Evolutionary conservation across 2,329 filamentous ascomycete genomes (phyloP).

Genomic region (Arthrobotrys musiformis): DNA sequence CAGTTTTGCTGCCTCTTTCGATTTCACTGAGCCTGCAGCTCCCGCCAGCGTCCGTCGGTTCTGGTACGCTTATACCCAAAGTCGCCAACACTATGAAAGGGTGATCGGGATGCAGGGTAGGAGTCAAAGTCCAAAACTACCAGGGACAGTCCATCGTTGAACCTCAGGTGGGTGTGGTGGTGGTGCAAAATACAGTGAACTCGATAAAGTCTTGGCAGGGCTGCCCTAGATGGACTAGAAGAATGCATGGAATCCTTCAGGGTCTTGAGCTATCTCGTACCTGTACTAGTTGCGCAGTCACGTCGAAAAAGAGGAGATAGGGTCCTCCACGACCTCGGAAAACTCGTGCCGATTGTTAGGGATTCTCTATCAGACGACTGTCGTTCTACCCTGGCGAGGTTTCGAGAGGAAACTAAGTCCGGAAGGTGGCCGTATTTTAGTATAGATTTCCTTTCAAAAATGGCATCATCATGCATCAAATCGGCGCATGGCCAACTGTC

Average conservation of each 20-base stretch:
- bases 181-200: no score
- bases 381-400: background rate
- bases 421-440: background rate
- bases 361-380: background rate
- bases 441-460: slow-evolving; percentile 4
- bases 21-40: background rate
- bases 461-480: slow-evolving; percentile 51
- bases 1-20: background rate
- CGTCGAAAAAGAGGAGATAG: background rate
- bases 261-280: no score
- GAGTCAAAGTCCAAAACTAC: background rate
- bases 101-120: background rate
- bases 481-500: slow-evolving; percentile 42
- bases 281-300: background rate
- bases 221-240: background rate
- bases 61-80: background rate
- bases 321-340: background rate
- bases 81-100: background rate
- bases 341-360: background rate
- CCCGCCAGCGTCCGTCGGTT: background rate
- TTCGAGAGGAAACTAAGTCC: background rate
- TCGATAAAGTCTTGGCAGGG: background rate
- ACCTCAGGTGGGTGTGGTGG: background rate
- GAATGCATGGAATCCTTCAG: background rate
- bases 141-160: background rate